phyloP scores from a whole-genome alignment of 257 asterid species.

The Pogostemon cablin region DNA sequence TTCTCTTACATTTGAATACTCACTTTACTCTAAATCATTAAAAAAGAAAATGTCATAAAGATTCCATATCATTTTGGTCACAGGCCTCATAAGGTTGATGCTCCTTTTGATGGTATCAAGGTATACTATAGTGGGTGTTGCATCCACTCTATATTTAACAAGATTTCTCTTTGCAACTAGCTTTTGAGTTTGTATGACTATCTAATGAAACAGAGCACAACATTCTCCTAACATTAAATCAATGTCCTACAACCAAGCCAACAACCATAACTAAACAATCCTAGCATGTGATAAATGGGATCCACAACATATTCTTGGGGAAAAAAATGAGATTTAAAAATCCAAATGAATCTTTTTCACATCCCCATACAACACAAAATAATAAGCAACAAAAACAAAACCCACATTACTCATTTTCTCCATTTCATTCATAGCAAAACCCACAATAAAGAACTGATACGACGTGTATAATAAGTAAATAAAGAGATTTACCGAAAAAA shows the following conservation, averaged over 20 bases:
- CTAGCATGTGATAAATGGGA: background rate
- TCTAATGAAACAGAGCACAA: background rate
- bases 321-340: slow-evolving; percentile 1
- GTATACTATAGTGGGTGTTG: too few relatives aligned
- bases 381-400: background rate
- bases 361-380: background rate
- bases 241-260: background rate
- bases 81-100: too few relatives aligned
- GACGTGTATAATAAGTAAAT: background rate
- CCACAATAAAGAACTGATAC: background rate
- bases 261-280: slow-evolving; percentile 5
- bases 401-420: background rate
- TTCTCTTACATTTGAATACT: too few relatives aligned
- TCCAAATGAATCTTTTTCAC: background rate
- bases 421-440: background rate
- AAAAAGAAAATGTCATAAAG: too few relatives aligned
- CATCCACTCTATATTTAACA: too few relatives aligned
- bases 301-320: background rate
- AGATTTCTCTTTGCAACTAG: too few relatives aligned
- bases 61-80: too few relatives aligned
- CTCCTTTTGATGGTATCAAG: too few relatives aligned
- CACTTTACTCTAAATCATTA: too few relatives aligned
- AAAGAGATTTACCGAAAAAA: background rate
- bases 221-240: background rate
- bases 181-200: too few relatives aligned